These are phyloP conservation scores for Filobasidium floriforme DNA, from an alignment of 768 basidiomycete genomes.

Conservation along the genomic window DNA sequence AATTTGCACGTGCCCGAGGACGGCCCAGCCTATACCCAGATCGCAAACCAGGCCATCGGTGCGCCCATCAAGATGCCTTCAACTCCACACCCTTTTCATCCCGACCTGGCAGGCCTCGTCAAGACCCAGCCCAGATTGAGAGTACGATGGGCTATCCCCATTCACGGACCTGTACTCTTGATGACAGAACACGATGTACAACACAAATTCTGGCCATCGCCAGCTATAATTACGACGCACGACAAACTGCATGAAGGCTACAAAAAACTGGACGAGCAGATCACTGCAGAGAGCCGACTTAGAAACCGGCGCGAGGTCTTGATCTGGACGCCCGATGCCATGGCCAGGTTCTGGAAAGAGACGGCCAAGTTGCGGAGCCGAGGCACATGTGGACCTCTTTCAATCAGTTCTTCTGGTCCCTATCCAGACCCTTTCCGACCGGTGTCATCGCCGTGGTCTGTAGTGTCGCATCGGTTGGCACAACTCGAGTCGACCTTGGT, in stretches of 20 bases:
- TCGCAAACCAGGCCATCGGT: neutral
- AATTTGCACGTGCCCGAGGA: neutral
- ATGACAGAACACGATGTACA: neutral
- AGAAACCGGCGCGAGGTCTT: neutral
- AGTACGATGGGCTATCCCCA: neutral
- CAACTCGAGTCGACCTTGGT: neutral
- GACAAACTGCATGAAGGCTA: neutral
- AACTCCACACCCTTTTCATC: constrained; percentile 3
- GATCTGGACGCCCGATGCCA: neutral
- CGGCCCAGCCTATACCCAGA: neutral
- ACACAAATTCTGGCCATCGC: constrained; percentile 1
- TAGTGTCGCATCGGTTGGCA: neutral
- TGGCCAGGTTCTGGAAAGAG: neutral
- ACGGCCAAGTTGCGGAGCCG: neutral
- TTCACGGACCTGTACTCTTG: neutral
- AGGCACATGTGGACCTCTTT: neutral
- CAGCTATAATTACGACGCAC: neutral
- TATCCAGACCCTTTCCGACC: constrained; percentile 3
- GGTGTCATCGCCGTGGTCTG: neutral
- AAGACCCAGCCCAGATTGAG: neutral
- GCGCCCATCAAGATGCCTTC: constrained; percentile 7
- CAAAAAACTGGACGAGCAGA: neutral
- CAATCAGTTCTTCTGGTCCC: neutral
- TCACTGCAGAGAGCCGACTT: neutral
- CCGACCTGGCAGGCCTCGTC: neutral